Base-by-base conservation (phyloP, 1,139 yeast genomes). In the Chernovozyma aurita region DNA sequence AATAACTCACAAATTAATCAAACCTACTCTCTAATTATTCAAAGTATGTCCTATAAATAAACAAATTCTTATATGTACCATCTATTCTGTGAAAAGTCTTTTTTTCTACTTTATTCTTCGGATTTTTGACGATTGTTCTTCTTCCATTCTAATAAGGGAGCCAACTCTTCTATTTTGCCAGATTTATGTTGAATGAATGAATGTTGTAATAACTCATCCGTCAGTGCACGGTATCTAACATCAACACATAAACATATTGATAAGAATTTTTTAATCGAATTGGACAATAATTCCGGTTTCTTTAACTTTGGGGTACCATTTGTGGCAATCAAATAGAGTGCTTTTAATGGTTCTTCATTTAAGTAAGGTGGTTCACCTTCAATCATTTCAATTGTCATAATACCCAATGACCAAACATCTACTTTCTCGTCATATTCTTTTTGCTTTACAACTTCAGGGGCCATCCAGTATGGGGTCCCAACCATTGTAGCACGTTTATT, bases 391-490 rank as follows among this genome's bases (percentile, higher is more conserved):
- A 92, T 92, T 2, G 96, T 85, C 97, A 92, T 94, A 48, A 92
- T 92, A 46, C 98, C 98, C 44, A 92, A 67, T 3, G 96, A 87
- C 98, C 98, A 92, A 28, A 94, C 94, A 60, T 92, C 98, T 17
- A 92, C 97, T 59, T 92, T 92, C 48, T 86, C 96, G 50, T 90
- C 98, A 53, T 92, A 92, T 53, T 88, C 96, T 60, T 88, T 87
- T 52, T 90, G 97, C 61, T 88, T 86, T 36, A 92, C 97, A 34
- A 92, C 97, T 63, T 92, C 98, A 3, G 98, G 98, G 0, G 98
- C 98, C 98, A 92, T 92, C 98, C 98, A 92, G 59, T 92, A 92
- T 11, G 98, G 98, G 0, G 98, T 92, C 28, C 98, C 98, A 4
- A 90, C 98, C 97, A 92, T 88, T 0, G 98, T 92, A 8, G 97